phyloP scores from a whole-genome alignment of 768 basidiomycete genomes.

The Suillus spraguei region DNA sequence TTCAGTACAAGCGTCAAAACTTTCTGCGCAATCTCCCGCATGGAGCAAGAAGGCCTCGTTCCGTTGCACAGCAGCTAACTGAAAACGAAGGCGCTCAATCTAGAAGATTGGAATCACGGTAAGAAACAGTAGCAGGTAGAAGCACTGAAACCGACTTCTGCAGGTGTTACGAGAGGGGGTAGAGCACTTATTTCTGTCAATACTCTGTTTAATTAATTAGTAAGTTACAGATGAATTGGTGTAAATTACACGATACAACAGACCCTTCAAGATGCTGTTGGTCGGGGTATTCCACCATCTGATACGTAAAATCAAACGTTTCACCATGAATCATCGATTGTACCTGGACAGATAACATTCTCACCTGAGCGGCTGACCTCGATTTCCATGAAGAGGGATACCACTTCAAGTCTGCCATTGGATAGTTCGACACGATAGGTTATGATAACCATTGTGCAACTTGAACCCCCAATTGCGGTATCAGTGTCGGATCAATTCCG shows the following conservation, averaged over 20 bases:
- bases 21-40: conserved; percentile 97
- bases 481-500: neutral
- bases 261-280: conserved; percentile 59
- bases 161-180: conserved; percentile 90
- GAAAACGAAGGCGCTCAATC: conserved; percentile 84
- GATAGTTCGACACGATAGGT: neutral
- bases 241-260: conserved; percentile 17
- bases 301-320: conserved; percentile 7
- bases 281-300: conserved; percentile 78
- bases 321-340: neutral
- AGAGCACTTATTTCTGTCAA: conserved; percentile 75
- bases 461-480: too few relatives aligned
- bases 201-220: conserved; percentile 49
- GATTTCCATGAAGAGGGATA: conserved; percentile 78
- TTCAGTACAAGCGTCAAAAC: conserved; percentile 88
- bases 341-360: conserved; percentile 10
- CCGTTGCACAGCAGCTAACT: conserved; percentile 76
- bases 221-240: neutral
- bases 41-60: conserved; percentile 94
- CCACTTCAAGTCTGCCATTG: conserved; percentile 45
- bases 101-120: conserved; percentile 30
- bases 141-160: conserved; percentile 67
- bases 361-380: conserved; percentile 76
- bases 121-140: conserved; percentile 30
- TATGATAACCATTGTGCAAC: neutral